phyloP scores from a whole-genome alignment of 768 basidiomycete species.

The Panus rudis region DNA sequence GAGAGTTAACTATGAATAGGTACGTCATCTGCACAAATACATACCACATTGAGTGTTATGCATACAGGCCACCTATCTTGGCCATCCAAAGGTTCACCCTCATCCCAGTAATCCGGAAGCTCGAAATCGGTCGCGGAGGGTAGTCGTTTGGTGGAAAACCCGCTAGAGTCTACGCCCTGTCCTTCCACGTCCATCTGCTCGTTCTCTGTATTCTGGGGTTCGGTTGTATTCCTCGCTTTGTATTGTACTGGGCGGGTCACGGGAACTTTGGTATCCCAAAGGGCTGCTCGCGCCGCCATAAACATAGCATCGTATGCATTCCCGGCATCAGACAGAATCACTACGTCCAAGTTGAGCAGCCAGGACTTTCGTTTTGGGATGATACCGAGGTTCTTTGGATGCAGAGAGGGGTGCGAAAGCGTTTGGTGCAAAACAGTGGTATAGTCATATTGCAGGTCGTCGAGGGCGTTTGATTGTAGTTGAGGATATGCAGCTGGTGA shows the following conservation, averaged over 20 bases:
- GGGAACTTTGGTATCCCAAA: conserved; percentile 80
- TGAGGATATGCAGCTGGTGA: conserved; percentile 78
- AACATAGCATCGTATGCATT: conserved; percentile 75
- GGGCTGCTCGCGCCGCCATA: conserved; percentile 68
- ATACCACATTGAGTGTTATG: conserved; percentile 70
- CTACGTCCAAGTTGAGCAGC: conserved; percentile 69
- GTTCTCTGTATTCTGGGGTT: conserved; percentile 25
- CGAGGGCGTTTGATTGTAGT: conserved; percentile 52
- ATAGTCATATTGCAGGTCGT: conserved; percentile 73
- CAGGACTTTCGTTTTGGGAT: conserved; percentile 54
- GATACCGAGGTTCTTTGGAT: conserved; percentile 54
- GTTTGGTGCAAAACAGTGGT: conserved; percentile 55
- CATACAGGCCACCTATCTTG: conserved; percentile 69
- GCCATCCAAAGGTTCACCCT: conserved; percentile 60
- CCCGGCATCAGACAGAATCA: conserved; percentile 67
- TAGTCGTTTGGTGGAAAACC: conserved; percentile 49
- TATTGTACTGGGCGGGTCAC: conserved; percentile 67
- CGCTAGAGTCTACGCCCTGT: conserved; percentile 29
- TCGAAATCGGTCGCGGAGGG: conserved; percentile 72
- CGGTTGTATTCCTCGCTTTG: conserved; percentile 33
- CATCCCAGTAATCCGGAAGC: conserved; percentile 82
- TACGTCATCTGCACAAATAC: conserved; percentile 23
- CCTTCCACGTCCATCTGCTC: conserved; percentile 55
- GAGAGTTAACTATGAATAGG: not conserved
- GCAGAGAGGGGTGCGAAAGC: conserved; percentile 59